Percentiles rank a stretch among this genome's conserved stretches.
phyloP scores from a whole-genome alignment of 768 basidiomycete genomes.

The Boletellus ananas region DNA sequence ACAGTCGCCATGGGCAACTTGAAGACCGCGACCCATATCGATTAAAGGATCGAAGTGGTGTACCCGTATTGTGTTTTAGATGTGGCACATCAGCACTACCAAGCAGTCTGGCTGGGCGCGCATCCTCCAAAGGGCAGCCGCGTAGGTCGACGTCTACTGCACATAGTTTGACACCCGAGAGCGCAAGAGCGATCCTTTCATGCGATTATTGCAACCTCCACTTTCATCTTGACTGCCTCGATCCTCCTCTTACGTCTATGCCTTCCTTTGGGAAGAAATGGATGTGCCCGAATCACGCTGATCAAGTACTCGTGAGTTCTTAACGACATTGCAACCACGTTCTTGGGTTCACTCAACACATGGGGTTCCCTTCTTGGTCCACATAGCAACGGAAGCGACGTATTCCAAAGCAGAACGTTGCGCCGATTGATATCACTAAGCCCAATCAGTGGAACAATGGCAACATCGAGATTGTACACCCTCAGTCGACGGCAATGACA shows the following conservation, averaged over 20 bases:
- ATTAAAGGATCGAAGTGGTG: constrained; percentile 79
- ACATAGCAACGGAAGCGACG: constrained; percentile 74
- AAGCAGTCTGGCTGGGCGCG: constrained; percentile 45
- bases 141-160: constrained; percentile 44
- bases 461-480: constrained; percentile 81
- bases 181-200: constrained; percentile 76
- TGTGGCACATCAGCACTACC: constrained; percentile 83
- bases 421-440: constrained; percentile 72
- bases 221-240: constrained; percentile 96
- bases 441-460: constrained; percentile 83
- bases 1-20: constrained; percentile 78
- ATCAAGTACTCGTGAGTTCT: constrained; percentile 69
- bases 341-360: not conserved
- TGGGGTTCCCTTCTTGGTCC: constrained; percentile 6
- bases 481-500: constrained; percentile 46
- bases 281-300: constrained; percentile 99
- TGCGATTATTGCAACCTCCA: constrained; percentile 94
- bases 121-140: constrained; percentile 52
- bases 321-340: not conserved
- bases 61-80: constrained; percentile 83
- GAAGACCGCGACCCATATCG: constrained; percentile 91
- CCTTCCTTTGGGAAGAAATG: constrained; percentile 89
- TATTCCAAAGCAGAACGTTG: constrained; percentile 64
- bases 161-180: constrained; percentile 42
- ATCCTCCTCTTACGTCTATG: constrained; percentile 83